Evolutionary conservation across 805 yeast genomes (phyloP), one percentile per base, ranked within the genome.

Genomic region (Wickerhamomyces chaumierensis): DNA sequence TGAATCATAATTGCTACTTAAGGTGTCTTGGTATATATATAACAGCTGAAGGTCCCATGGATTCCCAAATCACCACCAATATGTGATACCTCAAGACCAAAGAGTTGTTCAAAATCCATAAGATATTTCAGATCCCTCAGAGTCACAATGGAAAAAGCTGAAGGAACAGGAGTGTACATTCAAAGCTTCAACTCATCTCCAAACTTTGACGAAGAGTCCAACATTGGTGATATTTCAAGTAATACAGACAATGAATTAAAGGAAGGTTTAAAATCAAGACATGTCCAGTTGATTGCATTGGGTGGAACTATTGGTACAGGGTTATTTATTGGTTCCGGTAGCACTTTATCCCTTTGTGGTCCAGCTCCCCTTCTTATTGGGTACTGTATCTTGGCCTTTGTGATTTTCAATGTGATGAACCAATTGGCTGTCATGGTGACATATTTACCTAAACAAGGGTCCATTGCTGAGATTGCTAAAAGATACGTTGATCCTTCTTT

Each of bases 281-380:
- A 84, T 55, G 63, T 84, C 46, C 84, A 81, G 47, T 69, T 83
- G 75, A 82, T 84, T 60, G 88, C 94, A 35, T 66, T 83, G 42
- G 94, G 92, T 49, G 88, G 90, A 36, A 71, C 80, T 43, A 82
- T 85, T 48, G 95, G 95, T 51, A 79, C 92, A 2, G 95, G 94
- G 55, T 65, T 85, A 37, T 75, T 85, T 44, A 81, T 85, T 28
- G 86, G 86, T 51, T 70, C 86, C 1, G 84, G 85, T 43, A 57
- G 68, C 16, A 71, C 83, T 3, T 59, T 82, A 38, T 48, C 68
- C 16, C 62, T 67, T 21, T 82, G 85, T 55, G 90, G 92, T 23
- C 90, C 92, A n/a, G 83, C 80, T 1, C 73, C 73, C 20, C 46
- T 75, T 28, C 65, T 83, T 31, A 61, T 75, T 19, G 76, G 86